Evolutionary conservation across 768 basidiomycete genomes (phyloP).

Genomic region (Boletus bicolor): DNA sequence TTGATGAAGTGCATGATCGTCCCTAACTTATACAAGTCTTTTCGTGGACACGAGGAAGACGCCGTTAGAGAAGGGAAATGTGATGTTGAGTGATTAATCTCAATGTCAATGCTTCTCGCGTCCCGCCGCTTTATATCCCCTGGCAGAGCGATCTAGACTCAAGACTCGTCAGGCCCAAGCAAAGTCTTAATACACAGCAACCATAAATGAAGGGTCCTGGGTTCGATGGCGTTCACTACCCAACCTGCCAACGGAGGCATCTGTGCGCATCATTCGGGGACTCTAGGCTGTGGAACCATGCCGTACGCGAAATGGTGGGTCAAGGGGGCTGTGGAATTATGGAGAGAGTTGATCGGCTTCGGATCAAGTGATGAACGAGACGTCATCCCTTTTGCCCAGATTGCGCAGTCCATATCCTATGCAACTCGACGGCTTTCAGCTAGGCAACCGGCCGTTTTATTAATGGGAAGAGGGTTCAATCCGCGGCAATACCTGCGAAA

Average conservation of each 20-base stretch:
- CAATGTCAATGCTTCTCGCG: neutral
- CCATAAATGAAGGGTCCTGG: neutral
- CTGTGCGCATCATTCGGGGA: constrained; percentile 5
- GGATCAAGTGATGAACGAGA: constrained; percentile 1
- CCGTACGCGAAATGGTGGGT: neutral
- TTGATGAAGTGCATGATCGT: constrained; percentile 19
- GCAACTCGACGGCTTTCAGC: neutral
- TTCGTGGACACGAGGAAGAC: neutral
- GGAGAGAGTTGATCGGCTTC: neutral
- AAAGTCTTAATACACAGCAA: neutral
- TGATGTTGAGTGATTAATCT: neutral
- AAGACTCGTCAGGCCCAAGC: neutral
- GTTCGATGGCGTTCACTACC: neutral
- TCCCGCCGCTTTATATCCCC: constrained; percentile 16
- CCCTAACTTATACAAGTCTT: neutral
- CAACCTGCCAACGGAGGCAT: neutral
- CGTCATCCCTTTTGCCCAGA: neutral
- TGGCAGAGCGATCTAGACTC: neutral
- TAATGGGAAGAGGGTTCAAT: neutral
- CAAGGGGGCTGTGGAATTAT: neutral
- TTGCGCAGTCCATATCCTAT: neutral
- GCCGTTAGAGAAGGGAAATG: neutral
- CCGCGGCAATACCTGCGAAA: neutral
- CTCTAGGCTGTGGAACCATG: neutral
- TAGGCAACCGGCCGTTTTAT: neutral